A percentile compares a stretch with the other conserved stretches of the same genome.
Evolutionary conservation across 2,329 filamentous ascomycete species (phyloP).

Genomic region (Trichoderma endophyticum): DNA sequence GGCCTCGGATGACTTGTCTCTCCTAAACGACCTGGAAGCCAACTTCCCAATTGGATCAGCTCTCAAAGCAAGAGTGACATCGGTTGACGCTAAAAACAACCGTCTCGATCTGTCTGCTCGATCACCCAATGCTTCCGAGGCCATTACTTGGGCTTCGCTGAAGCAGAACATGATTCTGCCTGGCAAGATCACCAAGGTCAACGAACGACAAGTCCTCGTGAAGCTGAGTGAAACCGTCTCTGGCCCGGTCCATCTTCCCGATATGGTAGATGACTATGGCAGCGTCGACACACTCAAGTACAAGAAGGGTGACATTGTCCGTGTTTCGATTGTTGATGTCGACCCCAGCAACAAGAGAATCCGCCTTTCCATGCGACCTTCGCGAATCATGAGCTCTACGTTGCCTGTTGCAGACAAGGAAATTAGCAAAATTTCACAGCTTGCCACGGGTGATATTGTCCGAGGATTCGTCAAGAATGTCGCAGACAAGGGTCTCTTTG

Average conservation of each 20-base stretch:
- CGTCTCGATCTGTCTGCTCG: conserved; percentile 81
- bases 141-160: conserved; percentile 66
- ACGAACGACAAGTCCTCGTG: conserved; percentile 78
- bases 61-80: conserved; percentile 73
- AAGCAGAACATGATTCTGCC: conserved; percentile 78
- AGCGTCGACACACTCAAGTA: conserved; percentile 72
- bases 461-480: conserved; percentile 92
- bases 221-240: conserved; percentile 79
- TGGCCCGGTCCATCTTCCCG: conserved; percentile 76
- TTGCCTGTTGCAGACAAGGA: conserved; percentile 78
- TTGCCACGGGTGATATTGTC: conserved; percentile 74
- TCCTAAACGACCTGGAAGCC: conserved; percentile 68
- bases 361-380: conserved; percentile 77
- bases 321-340: conserved; percentile 78
- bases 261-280: conserved; percentile 82
- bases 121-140: conserved; percentile 46
- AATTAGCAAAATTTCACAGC: conserved; percentile 65
- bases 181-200: conserved; percentile 79
- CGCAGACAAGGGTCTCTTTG: conserved; percentile 82
- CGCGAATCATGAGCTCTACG: conserved; percentile 83
- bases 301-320: conserved; percentile 80
- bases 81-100: conserved; percentile 68
- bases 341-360: conserved; percentile 83
- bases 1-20: conserved; percentile 79
- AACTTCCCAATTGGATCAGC: conserved; percentile 92